Evolutionary conservation across 768 basidiomycete species (phyloP), one percentile per base, ranked within the genome.

Genomic region (Solioccasus polychromus): DNA sequence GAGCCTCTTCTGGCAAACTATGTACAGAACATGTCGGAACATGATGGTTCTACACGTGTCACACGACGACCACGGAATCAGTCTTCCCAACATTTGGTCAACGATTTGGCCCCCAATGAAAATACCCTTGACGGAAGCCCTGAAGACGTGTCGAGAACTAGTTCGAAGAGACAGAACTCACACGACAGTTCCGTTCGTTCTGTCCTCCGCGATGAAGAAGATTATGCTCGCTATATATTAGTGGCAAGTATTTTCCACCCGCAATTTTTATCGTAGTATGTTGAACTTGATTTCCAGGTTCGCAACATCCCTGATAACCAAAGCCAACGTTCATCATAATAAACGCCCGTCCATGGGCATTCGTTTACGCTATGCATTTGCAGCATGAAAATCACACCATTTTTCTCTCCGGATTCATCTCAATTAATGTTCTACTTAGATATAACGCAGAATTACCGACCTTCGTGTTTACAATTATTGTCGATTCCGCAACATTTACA

Each of bases 1-100:
- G 83, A 85, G 51, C 80, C 80, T 22, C 67, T 85, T 18, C 64
- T 85, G 37, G 73, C 76, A 20, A 64, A 70, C 11, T 78, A 71
- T 45, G 61, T 64, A 30, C 67, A 68, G 12, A 48, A 54, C 47
- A 14, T 36, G 19, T 44, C 59, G 18, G 59, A 66, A 18, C 59
- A 53, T 39, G 57, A 55, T 15, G 22, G 36, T 23, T 45, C 47
- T 30, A 30, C 30, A 11, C 46, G 34, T 23, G 35, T 47, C 26
- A 39, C 36, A 35, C 65, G 61, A 20, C 59, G 52, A 15, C 68
- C 72, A 29, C 68, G 62, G 32, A 69, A 64, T 34, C 67, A 10
- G 9, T 42, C 57, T 37, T 5, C 42, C 22, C 52, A 18, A 28
- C 54, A 17, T 18, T 30, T 24, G 2, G 44, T 42, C 15, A 48